Evolutionary conservation across 2,329 filamentous ascomycete genomes (phyloP).

Genomic region (Tolypocladium paradoxum): DNA sequence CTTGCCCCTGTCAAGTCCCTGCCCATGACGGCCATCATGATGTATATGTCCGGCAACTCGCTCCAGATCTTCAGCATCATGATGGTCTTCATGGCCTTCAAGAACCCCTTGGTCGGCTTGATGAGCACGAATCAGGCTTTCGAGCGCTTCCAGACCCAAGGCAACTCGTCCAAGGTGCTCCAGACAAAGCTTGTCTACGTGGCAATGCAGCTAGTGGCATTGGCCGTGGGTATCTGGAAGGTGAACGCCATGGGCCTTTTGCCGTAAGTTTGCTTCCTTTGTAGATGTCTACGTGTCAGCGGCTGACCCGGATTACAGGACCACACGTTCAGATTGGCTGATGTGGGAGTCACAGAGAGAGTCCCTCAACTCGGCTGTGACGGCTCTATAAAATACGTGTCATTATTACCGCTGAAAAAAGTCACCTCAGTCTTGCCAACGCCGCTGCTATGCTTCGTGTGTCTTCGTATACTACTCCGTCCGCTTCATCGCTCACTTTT

Average conservation of each 20-base stretch:
- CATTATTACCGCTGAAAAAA: background rate
- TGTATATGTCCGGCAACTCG: slow-evolving; percentile 99
- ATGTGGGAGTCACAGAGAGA: slow-evolving; percentile 79
- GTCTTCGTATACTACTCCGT: background rate
- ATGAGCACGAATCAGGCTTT: slow-evolving; percentile 80
- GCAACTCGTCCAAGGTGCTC: slow-evolving; percentile 61
- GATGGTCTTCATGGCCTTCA: slow-evolving; percentile 99
- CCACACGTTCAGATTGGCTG: slow-evolving; percentile 93
- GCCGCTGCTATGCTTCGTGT: slow-evolving; percentile 6
- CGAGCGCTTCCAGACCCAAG: slow-evolving; percentile 76
- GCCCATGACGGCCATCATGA: slow-evolving; percentile 98
- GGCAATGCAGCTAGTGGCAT: slow-evolving; percentile 70
- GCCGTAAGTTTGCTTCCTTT: slow-evolving; percentile 50
- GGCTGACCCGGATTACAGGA: slow-evolving; percentile 38
- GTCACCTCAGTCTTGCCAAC: background rate
- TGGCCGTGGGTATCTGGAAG: slow-evolving; percentile 89
- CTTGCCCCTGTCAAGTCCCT: slow-evolving; percentile 87
- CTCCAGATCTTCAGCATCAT: slow-evolving; percentile 99
- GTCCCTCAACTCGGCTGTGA: slow-evolving; percentile 54
- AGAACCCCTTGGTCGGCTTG: slow-evolving; percentile 81
- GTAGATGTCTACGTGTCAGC: background rate
- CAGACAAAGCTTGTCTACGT: slow-evolving; percentile 84
- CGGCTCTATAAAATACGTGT: slow-evolving; percentile 26
- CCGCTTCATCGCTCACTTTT: background rate
- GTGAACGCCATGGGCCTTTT: slow-evolving; percentile 92